Evolutionary conservation across 73 alveolate genomes (phyloP), one percentile per base, ranked within the genome.

Genomic region (Stentor coeruleus): DNA sequence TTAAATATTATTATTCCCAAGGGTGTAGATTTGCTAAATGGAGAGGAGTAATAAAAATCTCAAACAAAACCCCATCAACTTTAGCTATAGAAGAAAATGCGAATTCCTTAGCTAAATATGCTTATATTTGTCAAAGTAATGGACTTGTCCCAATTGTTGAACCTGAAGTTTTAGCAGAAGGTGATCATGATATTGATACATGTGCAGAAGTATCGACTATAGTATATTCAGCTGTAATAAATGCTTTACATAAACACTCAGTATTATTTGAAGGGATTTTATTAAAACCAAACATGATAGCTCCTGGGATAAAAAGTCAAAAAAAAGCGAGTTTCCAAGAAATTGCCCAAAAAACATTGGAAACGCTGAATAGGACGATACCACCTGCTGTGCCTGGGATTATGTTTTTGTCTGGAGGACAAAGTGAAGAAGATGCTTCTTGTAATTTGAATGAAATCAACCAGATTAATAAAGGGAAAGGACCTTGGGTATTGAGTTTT

Each of bases 21-120:
- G 99, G 99, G 39, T 91, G 96, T 76, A 88, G 99, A 88, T 97
- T 97, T 92, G 98, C 99, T 84, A 97, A 97, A 87, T 97, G 99
- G 99, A 92, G 99, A 88, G 96, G 98, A 37, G 98, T 94, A 35
- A 85, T 94, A 73, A 91, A 87, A 92, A 95, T 95, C 82, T 93
- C 86, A 20, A 26, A 28, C 49, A 85, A 91, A 49, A 60, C 91
- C 87, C 99, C 99, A 41, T 82, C 98, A 42, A 83, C 81, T 39
- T 74, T 83, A 36, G 95, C 98, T 72, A 90, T 96, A 73, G 35
- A 76, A 59, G 99, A 91, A 81, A 93, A 91, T 84, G 99, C 99
- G 3, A 89, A 90, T 82, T 95, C 95, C 76, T 90, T 96, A 59
- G 99, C 99, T 39, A 93, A 98, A 90, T 96, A 95, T 82, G 99